Evolutionary conservation across 2,329 filamentous ascomycete species (phyloP).

Genomic region (Cordyceps javanica): DNA sequence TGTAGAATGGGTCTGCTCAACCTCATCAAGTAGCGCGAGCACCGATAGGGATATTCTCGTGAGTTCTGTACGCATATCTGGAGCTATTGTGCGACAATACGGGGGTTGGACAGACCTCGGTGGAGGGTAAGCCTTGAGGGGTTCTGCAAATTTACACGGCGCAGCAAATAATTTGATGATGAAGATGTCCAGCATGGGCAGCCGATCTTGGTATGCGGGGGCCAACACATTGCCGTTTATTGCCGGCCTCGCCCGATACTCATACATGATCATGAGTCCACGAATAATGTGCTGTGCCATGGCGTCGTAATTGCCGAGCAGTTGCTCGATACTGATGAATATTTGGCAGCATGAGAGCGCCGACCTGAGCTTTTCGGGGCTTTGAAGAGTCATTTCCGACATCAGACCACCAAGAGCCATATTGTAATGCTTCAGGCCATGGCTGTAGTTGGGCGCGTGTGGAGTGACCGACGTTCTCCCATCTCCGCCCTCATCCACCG

Average conservation of each 20-base stretch:
- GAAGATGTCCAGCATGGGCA: slow-evolving; percentile 36
- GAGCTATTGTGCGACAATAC: slow-evolving; percentile 27
- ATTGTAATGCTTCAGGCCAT: slow-evolving; percentile 37
- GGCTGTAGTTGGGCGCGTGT: slow-evolving; percentile 26
- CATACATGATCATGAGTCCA: slow-evolving; percentile 38
- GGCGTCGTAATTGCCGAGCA: slow-evolving; percentile 31
- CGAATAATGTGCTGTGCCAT: slow-evolving; percentile 38
- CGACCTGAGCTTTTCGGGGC: slow-evolving; percentile 27
- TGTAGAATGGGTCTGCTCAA: neutral
- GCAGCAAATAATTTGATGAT: slow-evolving; percentile 37
- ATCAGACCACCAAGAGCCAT: slow-evolving; percentile 35
- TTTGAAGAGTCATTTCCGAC: slow-evolving; percentile 29
- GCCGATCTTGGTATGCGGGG: slow-evolving; percentile 24
- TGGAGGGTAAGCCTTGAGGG: slow-evolving; percentile 14
- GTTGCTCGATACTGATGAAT: slow-evolving; percentile 42
- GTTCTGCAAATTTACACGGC: slow-evolving; percentile 35
- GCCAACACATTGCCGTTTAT: slow-evolving; percentile 23
- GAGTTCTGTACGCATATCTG: slow-evolving; percentile 31
- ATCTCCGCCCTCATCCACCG: slow-evolving; percentile 30
- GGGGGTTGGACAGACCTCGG: slow-evolving; percentile 18
- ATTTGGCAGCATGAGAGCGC: slow-evolving; percentile 40
- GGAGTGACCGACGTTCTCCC: slow-evolving; percentile 20
- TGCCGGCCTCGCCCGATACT: slow-evolving; percentile 32
- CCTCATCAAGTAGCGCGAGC: slow-evolving; percentile 25
- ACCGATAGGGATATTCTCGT: slow-evolving; percentile 25